Evolutionary conservation across 257 asterid species (phyloP).

Genomic region (Eustoma russellianum): DNA sequence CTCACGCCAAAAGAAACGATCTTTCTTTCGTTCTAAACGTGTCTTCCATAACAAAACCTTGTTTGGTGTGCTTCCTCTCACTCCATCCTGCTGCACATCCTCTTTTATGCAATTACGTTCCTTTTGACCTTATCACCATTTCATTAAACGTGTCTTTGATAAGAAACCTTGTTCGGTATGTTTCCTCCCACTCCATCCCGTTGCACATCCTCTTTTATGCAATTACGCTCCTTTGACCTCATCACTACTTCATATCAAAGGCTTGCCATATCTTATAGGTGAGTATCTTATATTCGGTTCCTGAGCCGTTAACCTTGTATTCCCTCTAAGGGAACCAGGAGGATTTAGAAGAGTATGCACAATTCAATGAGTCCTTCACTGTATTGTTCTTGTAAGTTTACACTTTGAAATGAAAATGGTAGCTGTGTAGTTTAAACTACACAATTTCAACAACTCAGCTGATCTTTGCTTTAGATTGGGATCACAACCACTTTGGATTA

Average conservation of each 20-base stretch:
- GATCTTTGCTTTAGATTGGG: slow-evolving; percentile 34
- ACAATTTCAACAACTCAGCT: slow-evolving; percentile 34
- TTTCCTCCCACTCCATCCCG: too few species aligned
- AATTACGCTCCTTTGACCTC: too few species aligned
- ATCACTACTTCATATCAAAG: slow-evolving; percentile 8
- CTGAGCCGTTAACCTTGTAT: neutral
- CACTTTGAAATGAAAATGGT: slow-evolving; percentile 40
- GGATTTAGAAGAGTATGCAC: slow-evolving; percentile 1
- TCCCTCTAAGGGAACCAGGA: slow-evolving; percentile 5
- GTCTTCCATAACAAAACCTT: too few species aligned
- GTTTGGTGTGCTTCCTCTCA: too few species aligned
- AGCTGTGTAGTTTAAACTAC: slow-evolving; percentile 38
- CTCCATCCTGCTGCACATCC: too few species aligned
- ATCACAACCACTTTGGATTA: slow-evolving; percentile 40
- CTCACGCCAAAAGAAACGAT: too few species aligned
- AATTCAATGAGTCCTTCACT: slow-evolving; percentile 11
- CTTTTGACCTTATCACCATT: too few species aligned
- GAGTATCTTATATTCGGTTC: neutral
- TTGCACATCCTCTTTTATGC: too few species aligned
- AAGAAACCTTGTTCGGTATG: too few species aligned
- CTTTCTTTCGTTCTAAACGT: too few species aligned
- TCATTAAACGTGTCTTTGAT: too few species aligned
- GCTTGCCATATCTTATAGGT: neutral
- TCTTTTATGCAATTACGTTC: too few species aligned
- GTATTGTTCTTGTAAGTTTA: slow-evolving; percentile 34